Percentiles rank a stretch among this genome's conserved stretches.
These are phyloP conservation scores for Lagenaria siceraria DNA, from an alignment of 306 rosid species.

Conservation along the genomic window DNA sequence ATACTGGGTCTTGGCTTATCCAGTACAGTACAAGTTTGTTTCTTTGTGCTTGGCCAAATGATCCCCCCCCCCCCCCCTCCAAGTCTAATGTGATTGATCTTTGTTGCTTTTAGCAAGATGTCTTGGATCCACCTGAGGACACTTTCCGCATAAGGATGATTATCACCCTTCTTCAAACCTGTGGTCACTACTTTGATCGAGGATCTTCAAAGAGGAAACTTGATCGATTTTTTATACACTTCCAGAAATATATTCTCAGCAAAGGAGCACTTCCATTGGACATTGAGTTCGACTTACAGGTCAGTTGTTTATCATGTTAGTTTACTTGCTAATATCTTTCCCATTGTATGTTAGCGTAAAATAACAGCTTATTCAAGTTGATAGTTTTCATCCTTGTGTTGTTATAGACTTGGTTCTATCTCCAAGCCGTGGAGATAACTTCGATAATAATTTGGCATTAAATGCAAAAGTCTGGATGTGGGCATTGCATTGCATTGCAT, in stretches of 20 bases:
- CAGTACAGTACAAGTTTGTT: neutral
- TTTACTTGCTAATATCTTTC: neutral
- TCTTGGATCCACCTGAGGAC: slow-evolving; percentile 93
- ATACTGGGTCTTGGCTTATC: neutral
- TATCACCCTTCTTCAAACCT: slow-evolving; percentile 85
- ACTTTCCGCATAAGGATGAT: slow-evolving; percentile 93
- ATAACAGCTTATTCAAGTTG: neutral
- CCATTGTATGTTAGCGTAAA: neutral
- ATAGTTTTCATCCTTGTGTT: neutral
- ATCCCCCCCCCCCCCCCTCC: too few relatives aligned
- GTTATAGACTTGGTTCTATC: neutral
- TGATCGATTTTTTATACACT: slow-evolving; percentile 69
- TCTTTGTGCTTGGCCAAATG: neutral
- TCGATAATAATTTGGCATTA: too few relatives aligned
- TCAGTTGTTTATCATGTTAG: slow-evolving; percentile 17
- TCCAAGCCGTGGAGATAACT: neutral
- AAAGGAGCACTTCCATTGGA: slow-evolving; percentile 87
- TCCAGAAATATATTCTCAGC: slow-evolving; percentile 84
- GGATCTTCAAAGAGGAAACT: slow-evolving; percentile 99
- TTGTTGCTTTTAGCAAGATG: slow-evolving; percentile 62
- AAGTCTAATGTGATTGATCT: slow-evolving; percentile 11
- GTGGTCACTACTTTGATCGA: slow-evolving; percentile 95
- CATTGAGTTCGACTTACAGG: slow-evolving; percentile 93
- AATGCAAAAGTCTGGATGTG: too few relatives aligned
- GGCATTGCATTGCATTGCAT: too few relatives aligned